Percentiles rank a stretch among this genome's conserved stretches.
phyloP scores from a whole-genome alignment of 2,329 filamentous ascomycete species.

The Fusarium caatingaense region DNA sequence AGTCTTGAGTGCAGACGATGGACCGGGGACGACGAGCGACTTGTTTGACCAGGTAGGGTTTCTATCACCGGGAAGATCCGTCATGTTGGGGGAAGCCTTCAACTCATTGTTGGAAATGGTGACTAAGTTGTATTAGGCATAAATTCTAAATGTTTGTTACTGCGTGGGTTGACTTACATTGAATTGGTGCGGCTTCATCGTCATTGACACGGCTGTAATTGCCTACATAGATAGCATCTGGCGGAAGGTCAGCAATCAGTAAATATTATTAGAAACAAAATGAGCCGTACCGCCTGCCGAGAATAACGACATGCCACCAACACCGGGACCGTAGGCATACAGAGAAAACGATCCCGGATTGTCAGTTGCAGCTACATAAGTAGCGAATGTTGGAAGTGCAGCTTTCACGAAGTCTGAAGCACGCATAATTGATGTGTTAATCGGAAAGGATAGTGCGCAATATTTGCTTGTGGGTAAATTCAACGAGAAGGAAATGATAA shows the following conservation, averaged over 20 bases:
- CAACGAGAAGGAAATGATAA: neutral
- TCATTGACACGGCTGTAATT: constrained; percentile 7
- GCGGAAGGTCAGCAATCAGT: neutral
- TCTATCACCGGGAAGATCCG: neutral
- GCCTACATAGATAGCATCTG: neutral
- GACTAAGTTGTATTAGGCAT: neutral
- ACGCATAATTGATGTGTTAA: neutral
- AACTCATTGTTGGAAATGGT: neutral
- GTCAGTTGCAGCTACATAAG: neutral
- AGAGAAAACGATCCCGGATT: neutral
- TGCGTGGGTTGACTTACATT: neutral
- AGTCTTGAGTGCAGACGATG: neutral
- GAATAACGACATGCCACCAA: constrained; percentile 5
- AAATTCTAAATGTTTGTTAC: fast-evolving
- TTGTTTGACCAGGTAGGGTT: constrained; percentile 6
- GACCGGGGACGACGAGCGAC: neutral
- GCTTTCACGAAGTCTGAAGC: neutral
- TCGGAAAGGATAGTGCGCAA: fast-evolving
- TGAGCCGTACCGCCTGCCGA: neutral
- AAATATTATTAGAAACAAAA: fast-evolving
- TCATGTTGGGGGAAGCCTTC: constrained; percentile 7
- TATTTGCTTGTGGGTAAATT: neutral
- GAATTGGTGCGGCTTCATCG: neutral
- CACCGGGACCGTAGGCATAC: constrained; percentile 9
- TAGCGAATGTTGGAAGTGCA: neutral